phyloP scores from a whole-genome alignment of 768 basidiomycete genomes.

The Gautieria morchelliformis region DNA sequence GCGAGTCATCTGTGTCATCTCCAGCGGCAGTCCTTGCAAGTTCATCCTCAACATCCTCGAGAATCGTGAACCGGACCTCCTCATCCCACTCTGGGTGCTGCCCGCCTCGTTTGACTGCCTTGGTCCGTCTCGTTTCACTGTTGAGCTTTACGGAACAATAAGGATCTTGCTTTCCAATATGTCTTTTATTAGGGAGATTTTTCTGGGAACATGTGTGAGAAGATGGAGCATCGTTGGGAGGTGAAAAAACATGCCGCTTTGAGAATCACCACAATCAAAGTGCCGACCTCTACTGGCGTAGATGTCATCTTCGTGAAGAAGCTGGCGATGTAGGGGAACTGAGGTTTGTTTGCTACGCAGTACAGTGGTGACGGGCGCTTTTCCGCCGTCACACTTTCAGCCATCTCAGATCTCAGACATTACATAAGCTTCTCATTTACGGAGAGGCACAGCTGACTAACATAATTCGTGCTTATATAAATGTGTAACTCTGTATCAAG shows the following conservation, averaged over 20 bases:
- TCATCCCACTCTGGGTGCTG: constrained; percentile 99
- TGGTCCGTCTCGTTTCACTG: constrained; percentile 78
- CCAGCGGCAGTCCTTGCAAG: constrained; percentile 28
- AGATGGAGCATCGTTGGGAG: constrained; percentile 7
- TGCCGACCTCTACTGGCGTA: constrained; percentile 73
- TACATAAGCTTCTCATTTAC: no score
- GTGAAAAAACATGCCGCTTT: constrained; percentile 65
- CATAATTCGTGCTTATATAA: no score
- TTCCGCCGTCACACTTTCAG: no score
- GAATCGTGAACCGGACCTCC: constrained; percentile 86
- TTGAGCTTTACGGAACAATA: constrained; percentile 78
- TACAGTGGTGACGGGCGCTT: not conserved
- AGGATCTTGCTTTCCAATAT: constrained; percentile 96
- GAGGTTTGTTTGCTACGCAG: not conserved
- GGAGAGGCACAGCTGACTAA: no score
- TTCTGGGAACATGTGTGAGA: constrained; percentile 38
- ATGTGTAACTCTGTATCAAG: no score
- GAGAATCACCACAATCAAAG: constrained; percentile 85
- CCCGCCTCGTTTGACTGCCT: constrained; percentile 91
- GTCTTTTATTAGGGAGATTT: constrained; percentile 82
- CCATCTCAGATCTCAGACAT: no score
- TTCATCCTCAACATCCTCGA: constrained; percentile 61
- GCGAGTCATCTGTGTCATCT: constrained; percentile 50
- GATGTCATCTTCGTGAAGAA: constrained; percentile 13
- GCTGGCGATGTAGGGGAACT: not conserved